Evolutionary conservation across 768 basidiomycete genomes (phyloP), one percentile per base, ranked within the genome.

Genomic region (Postia placenta): DNA sequence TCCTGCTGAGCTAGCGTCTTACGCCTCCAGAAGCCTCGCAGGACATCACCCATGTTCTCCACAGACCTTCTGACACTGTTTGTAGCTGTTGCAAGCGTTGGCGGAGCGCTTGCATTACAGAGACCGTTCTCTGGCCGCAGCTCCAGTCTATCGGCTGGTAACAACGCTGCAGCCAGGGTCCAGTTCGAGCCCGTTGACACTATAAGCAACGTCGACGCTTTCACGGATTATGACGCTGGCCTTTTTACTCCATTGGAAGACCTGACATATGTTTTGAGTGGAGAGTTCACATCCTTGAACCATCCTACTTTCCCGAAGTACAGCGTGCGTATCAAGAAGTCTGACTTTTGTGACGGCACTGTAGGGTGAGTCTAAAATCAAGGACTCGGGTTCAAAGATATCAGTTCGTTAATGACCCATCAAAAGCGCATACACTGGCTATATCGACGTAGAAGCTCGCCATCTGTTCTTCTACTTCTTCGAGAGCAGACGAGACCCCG

Each of bases 371-470:
- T 23, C 17, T 33, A 7, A 33, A 7, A 33, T 33, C 15, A 15
- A 33, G 30, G n/a, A n/a, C n/a, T n/a, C n/a, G n/a, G n/a, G n/a
- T n/a, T 33, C 15, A 33, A 7, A 33, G 15, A 15, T 33, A 15
- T 15, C 15, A 33, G 9, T 15, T 33, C 9, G 15, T 33, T 33
- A 7, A 33, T 7, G 9, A 33, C 7, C 15, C 7, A 15, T 7
- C 30, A 9, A 11, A 11, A 85, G 81, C 19, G 67, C 75, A 0
- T 86, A 83, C 60, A 83, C 85, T 0, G 85, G 85, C 5, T 87
- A 87, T 56, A 82, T 86, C 49, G 84, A 87, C 50, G 71, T 83
- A 28, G 69, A 79, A 59, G 79, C 81, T 19, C 75, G 80, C 47
- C 66, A 67, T 42, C 40, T 67, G 43, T 67, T 65, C 54, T 74